phyloP scores from a whole-genome alignment of 306 rosid species.

The Alnus glutinosa region DNA sequence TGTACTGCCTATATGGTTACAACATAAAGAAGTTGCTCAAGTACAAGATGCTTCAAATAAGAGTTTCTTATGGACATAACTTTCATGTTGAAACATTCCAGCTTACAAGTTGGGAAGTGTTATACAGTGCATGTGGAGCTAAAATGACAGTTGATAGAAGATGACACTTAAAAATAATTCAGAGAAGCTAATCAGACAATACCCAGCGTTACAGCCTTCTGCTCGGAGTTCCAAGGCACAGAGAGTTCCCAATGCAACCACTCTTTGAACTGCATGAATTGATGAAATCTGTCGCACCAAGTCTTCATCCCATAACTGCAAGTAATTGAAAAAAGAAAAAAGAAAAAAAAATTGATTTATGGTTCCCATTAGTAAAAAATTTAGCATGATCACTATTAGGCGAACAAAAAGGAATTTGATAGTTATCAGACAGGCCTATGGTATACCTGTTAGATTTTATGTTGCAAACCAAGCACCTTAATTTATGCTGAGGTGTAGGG shows the following conservation, averaged over 20 bases:
- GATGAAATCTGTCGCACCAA: constrained; percentile 67
- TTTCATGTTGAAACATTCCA: neutral
- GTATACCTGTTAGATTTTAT: neutral
- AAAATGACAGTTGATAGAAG: neutral
- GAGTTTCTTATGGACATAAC: neutral
- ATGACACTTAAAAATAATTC: neutral
- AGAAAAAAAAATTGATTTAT: neutral
- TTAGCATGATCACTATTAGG: constrained; percentile 3
- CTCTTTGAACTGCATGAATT: constrained; percentile 75
- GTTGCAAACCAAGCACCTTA: too few species aligned
- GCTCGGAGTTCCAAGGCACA: constrained; percentile 83
- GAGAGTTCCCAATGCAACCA: constrained; percentile 80
- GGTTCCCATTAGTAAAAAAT: neutral
- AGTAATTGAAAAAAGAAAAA: constrained; percentile 11
- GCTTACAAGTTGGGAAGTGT: neutral
- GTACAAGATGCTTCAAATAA: neutral
- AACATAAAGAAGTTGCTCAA: neutral
- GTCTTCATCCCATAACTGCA: constrained; percentile 85
- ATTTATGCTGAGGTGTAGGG: neutral
- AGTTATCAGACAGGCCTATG: neutral
- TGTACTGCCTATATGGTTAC: neutral
- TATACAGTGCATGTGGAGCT: neutral
- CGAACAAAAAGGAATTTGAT: constrained; percentile 7
- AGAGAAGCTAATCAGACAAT: constrained; percentile 24
- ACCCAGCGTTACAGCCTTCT: constrained; percentile 81